Evolutionary conservation across 768 basidiomycete genomes (phyloP), one percentile per base, ranked within the genome.

Genomic region (Filobasidium wieringae): DNA sequence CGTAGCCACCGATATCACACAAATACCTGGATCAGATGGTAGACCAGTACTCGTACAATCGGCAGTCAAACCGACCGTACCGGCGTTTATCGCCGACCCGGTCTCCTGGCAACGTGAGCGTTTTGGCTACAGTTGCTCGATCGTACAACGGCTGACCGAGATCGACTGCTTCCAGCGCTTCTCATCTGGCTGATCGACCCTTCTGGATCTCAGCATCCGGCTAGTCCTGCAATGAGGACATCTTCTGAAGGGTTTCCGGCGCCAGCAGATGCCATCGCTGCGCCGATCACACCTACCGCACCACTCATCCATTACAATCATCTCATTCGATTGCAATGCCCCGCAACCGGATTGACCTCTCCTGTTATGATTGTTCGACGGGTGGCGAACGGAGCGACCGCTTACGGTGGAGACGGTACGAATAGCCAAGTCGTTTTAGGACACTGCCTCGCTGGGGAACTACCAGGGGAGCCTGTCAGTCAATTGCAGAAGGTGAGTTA

Each of bases 101-200:
- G 58, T 62, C 14, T 58, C 57, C 9, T 75, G 73, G 73, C 69
- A 71, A 55, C 66, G 64, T 66, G 30, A 43, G 64, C 59, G 0
- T 22, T 9, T 12, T 11, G 2, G 34, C 19, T 15, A 36, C 30
- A 24, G 17, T 4, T 24, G 15, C 11, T 37, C 17, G 32, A 33
- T 19, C 27, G 39, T 11, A 6, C 43, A 47, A 19, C 7, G 14
- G 19, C 34, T 5, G 29, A 26, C n/a, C 22, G 7, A 17, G n/a
- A 22, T 1, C 12, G 32, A 17, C 19, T 31, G 30, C 6, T 26
- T 26, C 11, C 36, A 64, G 65, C 90, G 0, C 96, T 95, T 75
- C 83, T 96, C 67, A 88, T 96, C 81, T 97, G 95, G 77, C 90
- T 95, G 61, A 91, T 95, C 61, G 91, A 96, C 72, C 87, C 90